Percentiles rank a stretch among this genome's conserved stretches.
Conservation (phyloP, 176 grass and related monocot genomes). For the Aegilops umbellulata region DNA sequence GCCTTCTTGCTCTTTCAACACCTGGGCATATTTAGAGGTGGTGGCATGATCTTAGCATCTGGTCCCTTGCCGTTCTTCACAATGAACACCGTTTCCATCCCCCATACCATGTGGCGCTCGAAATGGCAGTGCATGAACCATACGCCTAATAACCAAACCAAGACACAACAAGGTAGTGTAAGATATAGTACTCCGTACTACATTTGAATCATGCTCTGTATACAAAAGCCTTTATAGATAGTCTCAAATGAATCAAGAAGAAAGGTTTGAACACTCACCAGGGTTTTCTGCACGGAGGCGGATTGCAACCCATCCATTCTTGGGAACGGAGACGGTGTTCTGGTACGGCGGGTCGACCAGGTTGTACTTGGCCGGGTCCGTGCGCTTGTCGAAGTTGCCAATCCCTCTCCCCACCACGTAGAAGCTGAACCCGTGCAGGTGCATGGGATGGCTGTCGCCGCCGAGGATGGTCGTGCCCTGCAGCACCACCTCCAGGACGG, state of each 20-base stretch:
- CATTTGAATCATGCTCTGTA: neutral
- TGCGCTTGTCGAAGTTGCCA: constrained; percentile 2
- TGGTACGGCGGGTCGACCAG: constrained; percentile 36
- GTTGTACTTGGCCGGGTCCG: constrained; percentile 23
- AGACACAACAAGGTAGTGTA: neutral
- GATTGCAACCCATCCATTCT: constrained; percentile 12
- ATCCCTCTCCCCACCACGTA: constrained; percentile 30
- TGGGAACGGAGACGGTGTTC: constrained; percentile 30
- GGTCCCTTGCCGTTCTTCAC: neutral
- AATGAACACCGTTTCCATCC: neutral
- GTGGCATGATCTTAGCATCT: neutral
- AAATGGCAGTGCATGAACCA: neutral
- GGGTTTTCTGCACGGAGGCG: neutral
- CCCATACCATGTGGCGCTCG: neutral
- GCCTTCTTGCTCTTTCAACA: neutral
- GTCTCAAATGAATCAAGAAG: neutral
- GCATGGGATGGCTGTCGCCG: constrained; percentile 38
- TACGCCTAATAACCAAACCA: neutral
- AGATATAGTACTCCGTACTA: neutral
- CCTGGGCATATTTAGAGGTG: neutral
- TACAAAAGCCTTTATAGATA: neutral
- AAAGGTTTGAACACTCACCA: neutral
- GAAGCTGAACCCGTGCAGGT: constrained; percentile 41
- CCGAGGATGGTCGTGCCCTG: constrained; percentile 24
- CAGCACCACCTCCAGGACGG: constrained; percentile 39